Percentiles rank a stretch among this genome's conserved stretches.
These are phyloP conservation scores for Neurospora sp. DNA, from an alignment of 495 filamentous ascomycete genomes.

Conservation along the genomic window DNA sequence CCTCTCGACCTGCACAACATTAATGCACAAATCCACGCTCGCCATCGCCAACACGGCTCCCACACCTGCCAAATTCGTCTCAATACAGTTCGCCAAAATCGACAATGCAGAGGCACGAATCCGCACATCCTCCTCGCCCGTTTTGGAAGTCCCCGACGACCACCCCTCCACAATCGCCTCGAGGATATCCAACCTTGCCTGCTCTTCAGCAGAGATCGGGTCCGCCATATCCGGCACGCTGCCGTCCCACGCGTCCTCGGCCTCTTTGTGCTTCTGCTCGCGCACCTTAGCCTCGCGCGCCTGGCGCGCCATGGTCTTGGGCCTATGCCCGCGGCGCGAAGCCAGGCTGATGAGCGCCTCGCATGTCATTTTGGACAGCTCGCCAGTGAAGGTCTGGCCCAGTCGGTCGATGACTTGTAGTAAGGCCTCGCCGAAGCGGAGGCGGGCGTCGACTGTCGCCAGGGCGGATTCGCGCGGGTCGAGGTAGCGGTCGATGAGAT, in stretches of 20 bases:
- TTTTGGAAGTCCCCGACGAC: conserved; percentile 42
- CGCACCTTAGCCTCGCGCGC: conserved; percentile 35
- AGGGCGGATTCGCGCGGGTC: conserved; percentile 46
- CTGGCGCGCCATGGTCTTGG: conserved; percentile 42
- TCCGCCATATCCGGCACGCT: conserved; percentile 36
- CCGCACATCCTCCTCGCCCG: conserved; percentile 63
- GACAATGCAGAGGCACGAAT: conserved; percentile 70
- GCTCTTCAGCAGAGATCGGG: conserved; percentile 36
- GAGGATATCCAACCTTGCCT: conserved; percentile 42
- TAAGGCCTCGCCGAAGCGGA: conserved; percentile 65
- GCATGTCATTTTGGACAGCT: conserved; percentile 43
- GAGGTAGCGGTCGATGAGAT: conserved; percentile 59
- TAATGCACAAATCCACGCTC: conserved; percentile 56
- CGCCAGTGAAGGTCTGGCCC: conserved; percentile 49
- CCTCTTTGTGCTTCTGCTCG: conserved; percentile 39
- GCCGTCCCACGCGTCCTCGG: conserved; percentile 45
- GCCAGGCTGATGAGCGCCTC: conserved; percentile 58
- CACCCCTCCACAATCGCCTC: conserved; percentile 63
- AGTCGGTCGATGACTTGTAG: conserved; percentile 59
- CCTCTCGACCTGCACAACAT: conserved; percentile 55
- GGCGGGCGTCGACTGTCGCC: conserved; percentile 48
- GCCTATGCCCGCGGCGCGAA: conserved; percentile 48
- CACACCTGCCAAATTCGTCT: conserved; percentile 55
- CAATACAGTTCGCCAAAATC: conserved; percentile 54
- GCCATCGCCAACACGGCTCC: conserved; percentile 42